phyloP scores from a whole-genome alignment of 2,329 filamentous ascomycete genomes.

The Lomentospora prolificans region DNA sequence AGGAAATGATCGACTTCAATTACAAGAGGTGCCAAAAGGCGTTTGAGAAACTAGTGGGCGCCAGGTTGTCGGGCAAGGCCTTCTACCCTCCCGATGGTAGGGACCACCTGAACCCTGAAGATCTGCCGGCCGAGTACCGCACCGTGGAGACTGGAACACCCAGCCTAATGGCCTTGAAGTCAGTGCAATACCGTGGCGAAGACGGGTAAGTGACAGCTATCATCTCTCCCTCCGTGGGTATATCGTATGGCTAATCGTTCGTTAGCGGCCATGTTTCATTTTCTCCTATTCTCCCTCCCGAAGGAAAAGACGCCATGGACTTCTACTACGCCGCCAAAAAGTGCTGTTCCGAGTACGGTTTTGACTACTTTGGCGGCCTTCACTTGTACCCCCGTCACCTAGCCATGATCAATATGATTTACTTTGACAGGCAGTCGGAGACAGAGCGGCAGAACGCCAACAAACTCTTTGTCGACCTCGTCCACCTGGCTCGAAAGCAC shows the following conservation, averaged over 20 bases:
- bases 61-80: constrained; percentile 11
- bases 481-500: constrained; percentile 26
- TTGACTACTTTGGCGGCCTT: constrained; percentile 22
- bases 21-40: constrained; percentile 22
- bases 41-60: constrained; percentile 22
- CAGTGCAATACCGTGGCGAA: constrained; percentile 6
- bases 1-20: constrained; percentile 20
- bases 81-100: constrained; percentile 24
- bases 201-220: neutral
- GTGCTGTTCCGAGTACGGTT: constrained; percentile 15
- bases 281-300: constrained; percentile 25
- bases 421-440: constrained; percentile 34
- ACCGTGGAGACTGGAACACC: constrained; percentile 24
- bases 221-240: constrained; percentile 24
- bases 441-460: constrained; percentile 22
- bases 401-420: constrained; percentile 34
- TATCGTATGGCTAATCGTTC: constrained; percentile 27
- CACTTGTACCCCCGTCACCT: constrained; percentile 17
- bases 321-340: constrained; percentile 22
- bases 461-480: constrained; percentile 21
- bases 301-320: constrained; percentile 22
- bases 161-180: constrained; percentile 20
- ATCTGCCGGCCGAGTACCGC: constrained; percentile 24
- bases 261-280: constrained; percentile 27
- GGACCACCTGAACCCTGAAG: constrained; percentile 20